phyloP scores from a whole-genome alignment of 2,329 filamentous ascomycete genomes.

The Drechslerella dactyloides region DNA sequence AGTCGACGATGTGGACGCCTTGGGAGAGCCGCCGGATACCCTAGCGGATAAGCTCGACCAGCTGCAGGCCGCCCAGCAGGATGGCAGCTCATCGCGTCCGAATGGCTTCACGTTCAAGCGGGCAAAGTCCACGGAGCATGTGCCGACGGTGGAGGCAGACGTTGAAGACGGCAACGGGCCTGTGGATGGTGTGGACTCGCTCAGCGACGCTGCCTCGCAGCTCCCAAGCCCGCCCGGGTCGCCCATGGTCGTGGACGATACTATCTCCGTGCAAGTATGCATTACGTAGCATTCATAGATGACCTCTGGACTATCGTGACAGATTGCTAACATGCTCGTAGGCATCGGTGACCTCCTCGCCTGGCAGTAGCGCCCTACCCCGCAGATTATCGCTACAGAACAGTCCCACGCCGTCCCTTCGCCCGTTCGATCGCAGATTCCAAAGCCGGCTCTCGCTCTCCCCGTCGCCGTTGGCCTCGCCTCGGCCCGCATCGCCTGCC shows the following conservation, averaged over 20 bases:
- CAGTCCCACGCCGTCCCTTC: constrained; percentile 80
- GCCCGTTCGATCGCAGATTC: constrained; percentile 93
- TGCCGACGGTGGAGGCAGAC: constrained; percentile 28
- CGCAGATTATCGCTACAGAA: constrained; percentile 61
- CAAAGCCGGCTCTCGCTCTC: constrained; percentile 74
- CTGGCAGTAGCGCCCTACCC: constrained; percentile 75
- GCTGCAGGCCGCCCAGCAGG: constrained; percentile 15
- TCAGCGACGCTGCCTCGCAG: constrained; percentile 42
- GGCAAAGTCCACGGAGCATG: constrained; percentile 37
- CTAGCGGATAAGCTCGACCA: constrained; percentile 28
- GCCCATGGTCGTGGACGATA: constrained; percentile 78
- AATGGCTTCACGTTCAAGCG: constrained; percentile 49
- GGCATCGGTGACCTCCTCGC: constrained; percentile 70
- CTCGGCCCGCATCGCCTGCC: constrained; percentile 76
- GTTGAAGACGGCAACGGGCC: constrained; percentile 20
- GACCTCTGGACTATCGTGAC: constrained; percentile 13
- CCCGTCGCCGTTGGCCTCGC: constrained; percentile 65
- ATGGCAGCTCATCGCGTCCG: constrained; percentile 12
- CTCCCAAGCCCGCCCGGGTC: constrained; percentile 53
- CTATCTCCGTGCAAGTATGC: constrained; percentile 78
- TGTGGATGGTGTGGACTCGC: constrained; percentile 49
- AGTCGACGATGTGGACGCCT: constrained; percentile 11
- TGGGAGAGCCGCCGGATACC: constrained; percentile 39
- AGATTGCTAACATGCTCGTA: constrained; percentile 57
- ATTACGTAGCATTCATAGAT: constrained; percentile 27